Percentiles rank a stretch among this genome's conserved stretches.
These are phyloP conservation scores for Zalaria sp. DNA, from an alignment of 2,329 filamentous ascomycete species.

Conservation along the genomic window DNA sequence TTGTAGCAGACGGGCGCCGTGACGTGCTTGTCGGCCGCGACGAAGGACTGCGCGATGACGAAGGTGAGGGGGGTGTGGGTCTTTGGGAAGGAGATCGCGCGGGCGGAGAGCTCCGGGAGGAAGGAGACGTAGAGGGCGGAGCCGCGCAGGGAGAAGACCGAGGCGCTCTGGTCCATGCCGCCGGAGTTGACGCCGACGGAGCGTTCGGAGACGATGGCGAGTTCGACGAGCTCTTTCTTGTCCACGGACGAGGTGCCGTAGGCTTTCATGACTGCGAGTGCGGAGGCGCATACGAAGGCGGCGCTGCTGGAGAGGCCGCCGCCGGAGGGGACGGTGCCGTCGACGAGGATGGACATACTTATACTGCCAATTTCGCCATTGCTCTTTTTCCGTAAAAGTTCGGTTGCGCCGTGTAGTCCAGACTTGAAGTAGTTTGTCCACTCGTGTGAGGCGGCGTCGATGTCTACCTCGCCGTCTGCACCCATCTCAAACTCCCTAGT, in stretches of 20 bases:
- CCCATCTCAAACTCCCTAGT: slow-evolving; percentile 61
- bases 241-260: slow-evolving; percentile 67
- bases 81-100: slow-evolving; percentile 67
- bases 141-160: slow-evolving; percentile 77
- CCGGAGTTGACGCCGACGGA: slow-evolving; percentile 93
- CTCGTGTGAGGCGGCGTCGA: slow-evolving; percentile 74
- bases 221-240: slow-evolving; percentile 82
- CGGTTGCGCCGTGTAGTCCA: slow-evolving; percentile 67
- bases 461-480: slow-evolving; percentile 38
- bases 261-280: slow-evolving; percentile 73
- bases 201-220: slow-evolving; percentile 88
- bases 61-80: slow-evolving; percentile 77
- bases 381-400: slow-evolving; percentile 58
- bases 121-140: slow-evolving; percentile 86
- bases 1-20: slow-evolving; percentile 94
- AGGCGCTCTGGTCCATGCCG: slow-evolving; percentile 96
- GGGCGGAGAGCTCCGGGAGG: slow-evolving; percentile 60
- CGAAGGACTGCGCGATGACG: slow-evolving; percentile 86
- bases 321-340: slow-evolving; percentile 83
- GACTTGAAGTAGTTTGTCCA: slow-evolving; percentile 99
- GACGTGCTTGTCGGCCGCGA: slow-evolving; percentile 86
- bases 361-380: slow-evolving; percentile 46
- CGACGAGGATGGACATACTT: slow-evolving; percentile 77
- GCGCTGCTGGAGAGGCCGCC: slow-evolving; percentile 89
- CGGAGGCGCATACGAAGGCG: slow-evolving; percentile 81